A percentile compares a stretch with the other conserved stretches of the same genome.
phyloP scores from a whole-genome alignment of 768 basidiomycete genomes.

The Trametes cinnabarina region DNA sequence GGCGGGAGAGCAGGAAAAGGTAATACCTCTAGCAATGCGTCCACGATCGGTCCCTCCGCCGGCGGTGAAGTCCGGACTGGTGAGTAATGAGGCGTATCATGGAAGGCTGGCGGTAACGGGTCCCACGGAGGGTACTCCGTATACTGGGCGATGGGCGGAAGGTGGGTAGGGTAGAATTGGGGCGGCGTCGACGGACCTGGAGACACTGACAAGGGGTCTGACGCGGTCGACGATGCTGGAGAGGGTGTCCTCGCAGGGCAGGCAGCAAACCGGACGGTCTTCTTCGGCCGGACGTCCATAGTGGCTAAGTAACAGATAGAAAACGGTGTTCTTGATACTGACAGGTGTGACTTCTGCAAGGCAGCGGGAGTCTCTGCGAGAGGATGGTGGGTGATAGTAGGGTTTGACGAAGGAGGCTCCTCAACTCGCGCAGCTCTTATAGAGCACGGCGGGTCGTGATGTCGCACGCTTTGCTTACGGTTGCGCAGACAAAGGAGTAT shows the following conservation, averaged over 20 bases:
- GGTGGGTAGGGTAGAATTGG: background rate
- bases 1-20: conserved; percentile 1
- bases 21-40: conserved; percentile 9
- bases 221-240: conserved; percentile 11
- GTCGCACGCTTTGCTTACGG: background rate
- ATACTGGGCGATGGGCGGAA: background rate
- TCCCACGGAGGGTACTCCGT: conserved; percentile 3
- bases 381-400: background rate
- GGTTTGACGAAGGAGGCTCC: background rate
- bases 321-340: too few relatives aligned
- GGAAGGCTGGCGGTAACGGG: background rate
- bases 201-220: conserved; percentile 2
- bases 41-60: background rate
- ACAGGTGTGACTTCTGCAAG: too few relatives aligned
- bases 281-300: conserved; percentile 1
- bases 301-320: background rate
- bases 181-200: conserved; percentile 12
- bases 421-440: conserved; percentile 6
- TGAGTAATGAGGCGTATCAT: background rate
- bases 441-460: background rate
- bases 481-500: conserved; percentile 10
- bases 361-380: background rate
- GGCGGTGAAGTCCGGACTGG: background rate
- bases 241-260: conserved; percentile 13
- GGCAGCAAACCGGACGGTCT: conserved; percentile 12